Base-by-base conservation (phyloP, 139 green algal genomes). In the Chlorella sorokiniana region DNA sequence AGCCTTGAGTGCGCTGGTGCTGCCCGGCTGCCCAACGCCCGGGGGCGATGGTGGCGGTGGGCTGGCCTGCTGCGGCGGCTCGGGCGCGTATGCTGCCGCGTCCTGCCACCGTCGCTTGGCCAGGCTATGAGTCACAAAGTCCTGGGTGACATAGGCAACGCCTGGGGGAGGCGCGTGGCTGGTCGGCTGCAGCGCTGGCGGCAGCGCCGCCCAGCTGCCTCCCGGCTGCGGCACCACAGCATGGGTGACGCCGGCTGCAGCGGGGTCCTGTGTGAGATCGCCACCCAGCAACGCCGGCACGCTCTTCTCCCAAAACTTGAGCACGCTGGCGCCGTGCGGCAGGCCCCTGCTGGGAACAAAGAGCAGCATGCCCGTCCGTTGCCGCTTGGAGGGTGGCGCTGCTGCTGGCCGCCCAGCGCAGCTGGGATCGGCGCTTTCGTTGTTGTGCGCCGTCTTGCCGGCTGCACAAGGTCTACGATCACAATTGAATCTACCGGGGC, bases 151-250 rank as follows among this genome's bases (percentile, higher is more conserved):
- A 31, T 77, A 64, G 3, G 3, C 16, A 10, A 45, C 18, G 22
- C 8, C 64, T 31, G 45, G 4, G 5, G n/a, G 70, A 3, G n/a
- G 41, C 2, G 1, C 16, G 5, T n/a, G 27, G 11, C n/a, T 23
- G 45, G 31, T 54, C 8, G 68, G 41, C 4, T 11, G 68, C 40
- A 75, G 68, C 35, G 18, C 38, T 3, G 22, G 20, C 18, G 68
- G 68, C 27, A 75, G 25, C 40, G 7, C 29, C 4, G 41, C 68
- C 70, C 70, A 77, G 27, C 41, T 16, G 3, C 40, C 64, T 18
- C 64, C 31, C 33, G 70, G 67, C 70, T 77, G 70, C 18, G 70
- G 70, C n/a, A 77, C 70, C 1, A 77, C 18, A 18, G 23, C 44
- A 37, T 77, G 70, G 18, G 70, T 77, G 70, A 77, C 41, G 44